Percentiles rank a stretch among this genome's conserved stretches.
phyloP scores from a whole-genome alignment of 1,284 basidiomycete species.

The Bondarzewia mesenterica region DNA sequence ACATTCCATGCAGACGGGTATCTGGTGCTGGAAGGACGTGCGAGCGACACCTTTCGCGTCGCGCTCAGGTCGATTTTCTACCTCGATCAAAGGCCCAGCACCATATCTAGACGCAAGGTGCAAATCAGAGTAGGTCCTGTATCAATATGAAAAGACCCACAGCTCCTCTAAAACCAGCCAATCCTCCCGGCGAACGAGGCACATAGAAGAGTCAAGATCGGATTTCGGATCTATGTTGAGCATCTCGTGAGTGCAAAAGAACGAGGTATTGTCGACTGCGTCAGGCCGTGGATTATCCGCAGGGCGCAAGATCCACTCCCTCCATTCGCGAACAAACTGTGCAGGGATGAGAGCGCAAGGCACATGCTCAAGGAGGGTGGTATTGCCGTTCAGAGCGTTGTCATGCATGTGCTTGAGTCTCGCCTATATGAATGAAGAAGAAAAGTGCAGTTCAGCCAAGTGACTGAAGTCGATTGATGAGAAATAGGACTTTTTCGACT shows the following conservation, averaged over 20 bases:
- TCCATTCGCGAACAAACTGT: constrained; percentile 58
- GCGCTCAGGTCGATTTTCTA: constrained; percentile 31
- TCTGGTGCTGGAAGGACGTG: constrained; percentile 34
- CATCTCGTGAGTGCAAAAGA: constrained; percentile 59
- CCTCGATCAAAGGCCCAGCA: constrained; percentile 45
- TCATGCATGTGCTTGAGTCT: constrained; percentile 55
- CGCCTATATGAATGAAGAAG: constrained; percentile 30
- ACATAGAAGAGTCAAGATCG: constrained; percentile 47
- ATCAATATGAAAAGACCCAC: constrained; percentile 30
- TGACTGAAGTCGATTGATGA: background rate
- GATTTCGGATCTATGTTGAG: constrained; percentile 63
- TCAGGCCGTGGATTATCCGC: constrained; percentile 47
- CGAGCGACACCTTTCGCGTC: constrained; percentile 16
- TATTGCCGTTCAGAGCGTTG: constrained; percentile 38
- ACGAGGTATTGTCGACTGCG: constrained; percentile 48
- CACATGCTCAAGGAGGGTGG: constrained; percentile 33
- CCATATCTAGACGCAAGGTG: constrained; percentile 38
- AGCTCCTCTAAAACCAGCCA: constrained; percentile 52
- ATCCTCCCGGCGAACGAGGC: constrained; percentile 49
- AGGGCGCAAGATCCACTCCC: constrained; percentile 58
- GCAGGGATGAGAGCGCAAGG: constrained; percentile 52
- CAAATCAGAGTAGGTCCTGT: background rate
- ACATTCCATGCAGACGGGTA: constrained; percentile 54
- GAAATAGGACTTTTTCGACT: constrained; percentile 56
- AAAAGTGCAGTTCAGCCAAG: background rate